These are phyloP conservation scores for Citrus glauca DNA, from an alignment of 345 rosid genomes.

Conservation along the genomic window DNA sequence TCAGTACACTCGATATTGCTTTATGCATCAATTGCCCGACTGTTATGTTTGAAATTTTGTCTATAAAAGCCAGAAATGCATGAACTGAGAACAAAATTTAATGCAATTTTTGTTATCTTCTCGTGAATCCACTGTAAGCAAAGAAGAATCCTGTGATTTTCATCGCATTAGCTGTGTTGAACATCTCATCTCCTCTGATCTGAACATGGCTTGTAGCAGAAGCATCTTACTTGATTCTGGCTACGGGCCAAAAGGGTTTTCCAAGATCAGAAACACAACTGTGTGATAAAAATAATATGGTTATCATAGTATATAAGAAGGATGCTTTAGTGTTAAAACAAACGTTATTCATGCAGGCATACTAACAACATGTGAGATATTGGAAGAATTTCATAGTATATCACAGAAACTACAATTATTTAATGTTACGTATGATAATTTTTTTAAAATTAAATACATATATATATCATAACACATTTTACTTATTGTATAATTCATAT, in stretches of 20 bases:
- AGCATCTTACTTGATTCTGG: not conserved
- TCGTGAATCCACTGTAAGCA: not conserved
- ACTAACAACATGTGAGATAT: no score
- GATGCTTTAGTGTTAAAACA: not conserved
- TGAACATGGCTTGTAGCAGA: not conserved
- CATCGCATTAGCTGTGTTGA: no score
- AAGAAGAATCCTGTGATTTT: not conserved
- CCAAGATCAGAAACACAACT: not conserved
- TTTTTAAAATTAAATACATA: no score
- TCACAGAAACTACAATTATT: no score
- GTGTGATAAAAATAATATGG: not conserved
- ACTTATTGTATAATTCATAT: no score
- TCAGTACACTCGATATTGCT: no score
- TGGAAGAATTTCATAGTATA: no score
- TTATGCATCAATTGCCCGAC: not conserved
- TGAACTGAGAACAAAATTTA: not conserved
- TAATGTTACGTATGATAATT: no score
- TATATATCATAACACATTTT: no score
- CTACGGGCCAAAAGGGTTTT: not conserved
- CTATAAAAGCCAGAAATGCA: not conserved
- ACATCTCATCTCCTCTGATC: not conserved
- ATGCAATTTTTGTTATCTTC: not conserved
- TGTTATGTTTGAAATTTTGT: not conserved
- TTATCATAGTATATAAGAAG: not conserved
- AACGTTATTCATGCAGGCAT: no score